phyloP scores from a whole-genome alignment of 2,329 filamentous ascomycete species.

The Diaporthe aspalathi region DNA sequence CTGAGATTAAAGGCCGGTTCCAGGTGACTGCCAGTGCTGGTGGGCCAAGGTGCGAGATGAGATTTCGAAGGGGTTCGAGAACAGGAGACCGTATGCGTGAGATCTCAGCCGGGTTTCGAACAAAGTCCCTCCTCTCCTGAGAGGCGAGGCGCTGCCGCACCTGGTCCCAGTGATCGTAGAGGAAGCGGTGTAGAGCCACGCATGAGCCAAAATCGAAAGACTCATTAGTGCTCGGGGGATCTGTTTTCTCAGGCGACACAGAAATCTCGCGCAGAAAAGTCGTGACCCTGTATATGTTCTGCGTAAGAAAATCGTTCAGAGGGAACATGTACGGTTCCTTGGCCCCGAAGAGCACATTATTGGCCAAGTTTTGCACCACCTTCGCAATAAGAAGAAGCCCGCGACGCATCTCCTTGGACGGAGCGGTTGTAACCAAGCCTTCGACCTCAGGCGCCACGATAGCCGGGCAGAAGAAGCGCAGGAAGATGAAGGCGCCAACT shows the following conservation, averaged over 20 bases:
- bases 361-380: slow-evolving; percentile 77
- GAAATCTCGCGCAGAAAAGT: slow-evolving; percentile 76
- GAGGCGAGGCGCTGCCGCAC: slow-evolving; percentile 72
- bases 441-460: slow-evolving; percentile 78
- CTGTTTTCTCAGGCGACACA: slow-evolving; percentile 61
- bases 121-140: slow-evolving; percentile 67
- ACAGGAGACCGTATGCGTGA: slow-evolving; percentile 65
- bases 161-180: slow-evolving; percentile 79
- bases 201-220: slow-evolving; percentile 78
- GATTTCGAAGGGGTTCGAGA: slow-evolving; percentile 69
- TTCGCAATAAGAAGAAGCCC: slow-evolving; percentile 77
- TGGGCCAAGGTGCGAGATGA: slow-evolving; percentile 75
- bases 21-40: slow-evolving; percentile 76
- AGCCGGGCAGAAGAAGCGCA: slow-evolving; percentile 78
- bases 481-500: slow-evolving; percentile 77
- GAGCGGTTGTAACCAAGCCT: slow-evolving; percentile 69
- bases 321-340: slow-evolving; percentile 81
- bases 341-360: slow-evolving; percentile 77
- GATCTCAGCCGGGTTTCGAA: slow-evolving; percentile 65
- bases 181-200: slow-evolving; percentile 74
- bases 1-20: slow-evolving; percentile 74
- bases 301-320: slow-evolving; percentile 74
- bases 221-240: slow-evolving; percentile 56
- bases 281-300: slow-evolving; percentile 76
- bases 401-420: slow-evolving; percentile 76